Evolutionary conservation across 2,329 filamentous ascomycete species (phyloP).

Genomic region (Saccharata proteae): DNA sequence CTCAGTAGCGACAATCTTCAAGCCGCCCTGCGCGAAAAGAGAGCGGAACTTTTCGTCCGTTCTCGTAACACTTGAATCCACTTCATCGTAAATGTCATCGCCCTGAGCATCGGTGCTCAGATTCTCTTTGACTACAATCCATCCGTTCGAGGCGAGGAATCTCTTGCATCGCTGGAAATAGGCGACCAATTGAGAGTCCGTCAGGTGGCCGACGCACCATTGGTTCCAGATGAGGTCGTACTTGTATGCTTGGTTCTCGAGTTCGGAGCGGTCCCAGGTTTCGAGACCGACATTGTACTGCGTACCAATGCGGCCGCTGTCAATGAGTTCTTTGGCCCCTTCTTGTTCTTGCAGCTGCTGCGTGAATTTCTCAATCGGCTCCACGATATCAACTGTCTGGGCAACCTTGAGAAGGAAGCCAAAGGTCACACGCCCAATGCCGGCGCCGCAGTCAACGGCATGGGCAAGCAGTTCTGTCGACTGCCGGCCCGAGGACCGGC

Average conservation of each 20-base stretch:
- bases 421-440: slow-evolving; percentile 73
- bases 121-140: slow-evolving; percentile 76
- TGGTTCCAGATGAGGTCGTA: slow-evolving; percentile 86
- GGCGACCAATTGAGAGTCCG: slow-evolving; percentile 55
- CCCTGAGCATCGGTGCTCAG: slow-evolving; percentile 40
- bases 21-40: slow-evolving; percentile 57
- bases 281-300: slow-evolving; percentile 66
- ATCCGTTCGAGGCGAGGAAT: slow-evolving; percentile 25
- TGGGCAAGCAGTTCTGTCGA: slow-evolving; percentile 15
- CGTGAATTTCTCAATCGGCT: slow-evolving; percentile 76
- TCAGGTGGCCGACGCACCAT: slow-evolving; percentile 80
- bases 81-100: slow-evolving; percentile 60
- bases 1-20: slow-evolving; percentile 58
- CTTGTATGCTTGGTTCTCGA: too few species aligned
- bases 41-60: slow-evolving; percentile 58
- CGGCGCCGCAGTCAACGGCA: slow-evolving; percentile 50
- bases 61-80: slow-evolving; percentile 68
- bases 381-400: slow-evolving; percentile 66
- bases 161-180: slow-evolving; percentile 50
- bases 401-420: slow-evolving; percentile 62
- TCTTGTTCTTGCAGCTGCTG: slow-evolving; percentile 37
- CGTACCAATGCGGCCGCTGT: slow-evolving; percentile 41
- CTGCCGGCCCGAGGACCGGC: slow-evolving; percentile 20
- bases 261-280: slow-evolving; percentile 44
- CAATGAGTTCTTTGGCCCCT: slow-evolving; percentile 20